A percentile compares a stretch with the other conserved stretches of the same genome.
These are phyloP conservation scores for Persicaria maculosa DNA, from an alignment of 148 eudicot genomes.

Conservation along the genomic window DNA sequence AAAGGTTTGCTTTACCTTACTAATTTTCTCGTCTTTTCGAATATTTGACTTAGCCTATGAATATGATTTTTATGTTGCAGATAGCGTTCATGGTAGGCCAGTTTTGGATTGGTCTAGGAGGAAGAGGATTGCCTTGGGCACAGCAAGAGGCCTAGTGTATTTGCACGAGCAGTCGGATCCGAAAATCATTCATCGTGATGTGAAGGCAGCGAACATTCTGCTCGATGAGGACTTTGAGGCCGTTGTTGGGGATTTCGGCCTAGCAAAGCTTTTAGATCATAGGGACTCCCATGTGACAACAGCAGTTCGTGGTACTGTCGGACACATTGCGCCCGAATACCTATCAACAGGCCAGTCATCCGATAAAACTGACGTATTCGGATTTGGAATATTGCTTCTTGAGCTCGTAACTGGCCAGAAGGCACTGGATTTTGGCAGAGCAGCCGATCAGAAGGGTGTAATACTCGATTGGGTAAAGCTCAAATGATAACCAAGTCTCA, in stretches of 20 bases:
- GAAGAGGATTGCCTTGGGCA: slow-evolving; percentile 19
- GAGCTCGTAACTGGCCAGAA: slow-evolving; percentile 16
- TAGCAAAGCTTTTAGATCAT: slow-evolving; percentile 22
- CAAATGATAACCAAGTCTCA: neutral
- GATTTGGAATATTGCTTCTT: slow-evolving; percentile 15
- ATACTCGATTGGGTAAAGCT: slow-evolving; percentile 18
- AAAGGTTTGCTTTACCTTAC: slow-evolving; percentile 10
- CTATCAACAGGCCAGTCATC: slow-evolving; percentile 14
- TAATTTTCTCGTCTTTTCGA: neutral
- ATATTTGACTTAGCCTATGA: neutral
- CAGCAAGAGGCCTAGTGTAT: slow-evolving; percentile 23
- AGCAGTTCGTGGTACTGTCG: slow-evolving; percentile 21
- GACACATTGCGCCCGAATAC: slow-evolving; percentile 17
- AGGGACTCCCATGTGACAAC: slow-evolving; percentile 21
- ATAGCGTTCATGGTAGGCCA: slow-evolving; percentile 13
- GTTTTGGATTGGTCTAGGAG: slow-evolving; percentile 21
- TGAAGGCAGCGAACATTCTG: slow-evolving; percentile 14
- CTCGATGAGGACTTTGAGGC: slow-evolving; percentile 17
- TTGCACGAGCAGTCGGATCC: slow-evolving; percentile 15
- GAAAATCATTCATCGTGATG: slow-evolving; percentile 16
- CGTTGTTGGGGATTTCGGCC: slow-evolving; percentile 20
- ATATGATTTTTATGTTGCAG: slow-evolving; percentile 3
- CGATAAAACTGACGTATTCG: slow-evolving; percentile 14
- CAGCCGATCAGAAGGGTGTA: slow-evolving; percentile 12
- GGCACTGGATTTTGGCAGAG: slow-evolving; percentile 16